These are phyloP conservation scores for Blepharisma undulans DNA, from an alignment of 169 alveolate genomes.

Conservation along the genomic window DNA sequence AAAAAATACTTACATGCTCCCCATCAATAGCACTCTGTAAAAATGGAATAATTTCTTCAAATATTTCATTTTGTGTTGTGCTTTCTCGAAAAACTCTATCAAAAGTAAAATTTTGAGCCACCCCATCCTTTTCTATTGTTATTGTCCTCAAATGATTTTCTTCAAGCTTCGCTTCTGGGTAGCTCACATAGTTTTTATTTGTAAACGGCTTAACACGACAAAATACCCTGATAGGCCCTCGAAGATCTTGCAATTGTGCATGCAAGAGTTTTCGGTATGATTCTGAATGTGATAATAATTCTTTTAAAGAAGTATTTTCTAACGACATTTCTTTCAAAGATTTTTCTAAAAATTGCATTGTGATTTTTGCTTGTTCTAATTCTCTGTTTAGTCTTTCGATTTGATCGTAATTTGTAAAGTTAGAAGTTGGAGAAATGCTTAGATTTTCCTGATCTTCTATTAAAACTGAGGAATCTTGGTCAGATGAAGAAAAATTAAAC, in stretches of 20 bases:
- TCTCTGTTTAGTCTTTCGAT: not conserved
- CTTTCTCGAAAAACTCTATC: slow-evolving; percentile 48
- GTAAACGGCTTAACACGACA: slow-evolving; percentile 55
- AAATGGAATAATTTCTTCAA: slow-evolving; percentile 45
- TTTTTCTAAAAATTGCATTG: not conserved
- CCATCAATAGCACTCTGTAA: slow-evolving; percentile 58
- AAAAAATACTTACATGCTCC: slow-evolving; percentile 58
- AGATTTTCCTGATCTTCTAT: not conserved
- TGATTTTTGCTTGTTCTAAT: not conserved
- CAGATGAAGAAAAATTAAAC: not conserved
- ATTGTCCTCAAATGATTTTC: slow-evolving; percentile 22
- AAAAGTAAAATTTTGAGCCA: slow-evolving; percentile 28
- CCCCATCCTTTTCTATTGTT: slow-evolving; percentile 1
- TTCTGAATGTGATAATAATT: not conserved
- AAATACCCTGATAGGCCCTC: slow-evolving; percentile 52
- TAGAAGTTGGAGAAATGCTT: not conserved
- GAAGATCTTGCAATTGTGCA: slow-evolving; percentile 33
- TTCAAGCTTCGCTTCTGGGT: slow-evolving; percentile 28
- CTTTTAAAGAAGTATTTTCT: not conserved
- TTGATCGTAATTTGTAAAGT: not conserved
- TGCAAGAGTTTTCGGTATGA: slow-evolving; percentile 44
- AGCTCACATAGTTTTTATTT: not conserved
- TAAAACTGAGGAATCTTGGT: not conserved
- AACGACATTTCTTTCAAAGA: not conserved
- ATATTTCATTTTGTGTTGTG: slow-evolving; percentile 41